Conservation (phyloP, 345 rosid genomes). For the Camelina sativa region DNA sequence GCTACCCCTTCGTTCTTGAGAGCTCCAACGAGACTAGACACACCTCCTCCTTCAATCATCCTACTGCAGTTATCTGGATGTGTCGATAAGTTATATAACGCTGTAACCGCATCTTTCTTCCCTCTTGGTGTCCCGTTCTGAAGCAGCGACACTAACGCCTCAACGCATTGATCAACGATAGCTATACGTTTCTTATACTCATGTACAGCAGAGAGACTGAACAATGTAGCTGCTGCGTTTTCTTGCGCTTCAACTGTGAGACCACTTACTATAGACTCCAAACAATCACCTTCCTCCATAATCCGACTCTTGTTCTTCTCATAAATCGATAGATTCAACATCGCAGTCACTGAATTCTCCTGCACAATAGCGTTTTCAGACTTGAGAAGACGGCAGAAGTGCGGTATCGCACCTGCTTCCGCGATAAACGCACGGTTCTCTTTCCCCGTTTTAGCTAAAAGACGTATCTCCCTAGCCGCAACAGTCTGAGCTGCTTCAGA, state of each 20-base stretch:
- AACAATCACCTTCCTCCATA: constrained; percentile 82
- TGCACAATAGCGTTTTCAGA: constrained; percentile 70
- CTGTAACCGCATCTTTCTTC: constrained; percentile 94
- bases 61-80: constrained; percentile 77
- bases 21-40: constrained; percentile 73
- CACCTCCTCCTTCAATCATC: constrained; percentile 84
- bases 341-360: constrained; percentile 90
- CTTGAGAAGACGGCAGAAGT: constrained; percentile 61
- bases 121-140: constrained; percentile 79
- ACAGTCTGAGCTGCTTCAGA: constrained; percentile 65
- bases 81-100: constrained; percentile 82
- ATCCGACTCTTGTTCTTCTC: constrained; percentile 84
- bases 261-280: constrained; percentile 75
- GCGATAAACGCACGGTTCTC: constrained; percentile 89
- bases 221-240: constrained; percentile 93
- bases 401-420: constrained; percentile 89
- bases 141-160: constrained; percentile 74
- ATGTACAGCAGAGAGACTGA: constrained; percentile 89
- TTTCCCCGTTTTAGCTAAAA: constrained; percentile 85
- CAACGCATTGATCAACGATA: constrained; percentile 64
- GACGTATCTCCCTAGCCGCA: constrained; percentile 82
- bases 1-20: constrained; percentile 75
- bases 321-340: constrained; percentile 85
- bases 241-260: constrained; percentile 83
- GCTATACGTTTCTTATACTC: constrained; percentile 91